Base-by-base conservation (phyloP, 176 grass and related monocot species). In the Avena atlantica region DNA sequence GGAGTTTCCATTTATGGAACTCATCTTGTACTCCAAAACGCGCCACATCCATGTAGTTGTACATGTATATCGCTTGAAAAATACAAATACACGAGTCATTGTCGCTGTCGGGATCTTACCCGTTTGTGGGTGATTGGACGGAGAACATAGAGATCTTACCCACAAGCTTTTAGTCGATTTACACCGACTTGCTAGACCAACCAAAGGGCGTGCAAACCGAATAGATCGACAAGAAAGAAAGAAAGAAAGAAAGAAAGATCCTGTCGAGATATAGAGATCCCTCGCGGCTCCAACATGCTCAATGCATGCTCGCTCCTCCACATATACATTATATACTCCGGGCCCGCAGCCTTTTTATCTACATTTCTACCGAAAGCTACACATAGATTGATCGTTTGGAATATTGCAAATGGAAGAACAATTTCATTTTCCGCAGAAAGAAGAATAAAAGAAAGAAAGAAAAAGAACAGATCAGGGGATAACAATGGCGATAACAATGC, bases 141-240 rank as follows among this genome's bases (percentile, higher is more conserved):
- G 37, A 77, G 42, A 52, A 55, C 62, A 87, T 65, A 82, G 37
- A 81, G 24, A 75, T 50, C 17, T n/a, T 57, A 67, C 63, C 29
- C 20, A 6, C 44, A 20, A 72, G 44, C 74, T 87, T 90, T 79
- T 79, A 19, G 12, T 9, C 8, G 73, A 90, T 90, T 83, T 86
- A 86, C 78, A 29, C 37, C 55, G 6, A 6, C 55, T 42, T 40
- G 42, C 23, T 20, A 42, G 64, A 31, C 23, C 73, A 76, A 76
- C 88, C 79, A 83, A 63, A 86, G 20, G 72, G 21, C 62, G 21
- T 70, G 84, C 74, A 34, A 57, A 83, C 89, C 55, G 74, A 90
- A 83, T 83, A 52, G 25, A 24, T 56, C 45, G 21, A 74, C 12
- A 0, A 20, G 7, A 57, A 74, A 44, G 31, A 42, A 55, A 85